phyloP scores from a whole-genome alignment of 305 asterid species.

The Fraxinus velutina region DNA sequence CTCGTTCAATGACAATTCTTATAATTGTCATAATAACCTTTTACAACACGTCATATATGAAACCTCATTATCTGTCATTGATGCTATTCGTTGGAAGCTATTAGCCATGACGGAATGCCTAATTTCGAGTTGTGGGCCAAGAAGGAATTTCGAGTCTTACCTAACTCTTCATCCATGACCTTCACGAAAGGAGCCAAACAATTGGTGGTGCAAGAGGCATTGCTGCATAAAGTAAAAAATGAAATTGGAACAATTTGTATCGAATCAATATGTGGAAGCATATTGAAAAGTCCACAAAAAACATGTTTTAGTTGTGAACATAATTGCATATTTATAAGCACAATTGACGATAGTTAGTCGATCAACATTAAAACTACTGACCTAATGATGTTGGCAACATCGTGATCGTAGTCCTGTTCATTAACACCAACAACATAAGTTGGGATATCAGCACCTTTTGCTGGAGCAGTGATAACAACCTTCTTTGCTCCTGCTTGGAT shows the following conservation, averaged over 20 bases:
- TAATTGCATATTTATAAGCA: background rate
- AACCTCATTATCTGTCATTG: background rate
- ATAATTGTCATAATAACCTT: background rate
- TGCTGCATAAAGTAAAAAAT: constrained; percentile 45
- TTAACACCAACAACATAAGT: constrained; percentile 88
- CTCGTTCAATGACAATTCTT: background rate
- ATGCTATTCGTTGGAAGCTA: background rate
- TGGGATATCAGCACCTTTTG: constrained; percentile 86
- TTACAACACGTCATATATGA: background rate
- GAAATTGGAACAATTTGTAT: background rate
- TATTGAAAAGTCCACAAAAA: background rate
- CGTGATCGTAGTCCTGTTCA: constrained; percentile 71
- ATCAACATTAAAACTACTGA: constrained; percentile 12
- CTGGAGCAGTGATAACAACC: constrained; percentile 89
- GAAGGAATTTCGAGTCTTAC: constrained; percentile 34
- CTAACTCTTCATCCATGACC: constrained; percentile 78
- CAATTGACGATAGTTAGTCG: background rate
- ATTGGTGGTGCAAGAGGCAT: constrained; percentile 97
- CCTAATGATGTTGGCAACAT: constrained; percentile 81
- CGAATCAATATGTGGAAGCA: background rate
- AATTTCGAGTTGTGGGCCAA: background rate
- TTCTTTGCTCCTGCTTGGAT: constrained; percentile 96
- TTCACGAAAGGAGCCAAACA: constrained; percentile 93
- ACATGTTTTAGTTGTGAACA: background rate
- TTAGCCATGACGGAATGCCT: background rate